Base-by-base conservation (phyloP, 768 basidiomycete species). In the Lentinus brumalis region DNA sequence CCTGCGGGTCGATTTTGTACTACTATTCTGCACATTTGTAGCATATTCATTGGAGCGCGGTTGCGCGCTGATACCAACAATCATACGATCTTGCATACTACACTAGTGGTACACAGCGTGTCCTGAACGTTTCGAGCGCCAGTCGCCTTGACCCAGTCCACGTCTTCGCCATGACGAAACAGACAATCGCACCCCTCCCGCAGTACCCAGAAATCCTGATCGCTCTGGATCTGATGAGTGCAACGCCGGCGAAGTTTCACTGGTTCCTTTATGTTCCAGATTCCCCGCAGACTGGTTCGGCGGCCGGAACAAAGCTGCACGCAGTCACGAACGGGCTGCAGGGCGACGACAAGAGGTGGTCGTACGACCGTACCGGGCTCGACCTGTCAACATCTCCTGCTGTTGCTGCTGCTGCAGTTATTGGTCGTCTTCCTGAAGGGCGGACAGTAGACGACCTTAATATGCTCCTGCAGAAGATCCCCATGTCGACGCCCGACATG, bases 261-360 rank as follows among this genome's bases (percentile, higher is more conserved):
- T 60, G 59, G 59, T 55, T 50, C 31, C 45, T 60, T 26, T 60
- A 47, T n/a, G 31, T 60, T 51, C 53, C 59, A 30, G 59, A 55
- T 31, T 5, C 9, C 7, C 5, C 50, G 6, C 12, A 49, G 4
- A 18, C 18, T 8, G 53, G 53, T 30, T 35, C 35, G 35, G 11
- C 35, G 35, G 11, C 11, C 7, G 26, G 42, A 44, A 44, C n/a
- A 5, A 59, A 59, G 32, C 32, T 59, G 18, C 57, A 59, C 16
- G 50, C 50, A 11, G 45, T 59, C 14, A 59, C 57, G n/a, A 59
- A 59, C 31, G 57, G 50, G n/a, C 29, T 26, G 44, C 50, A 59
- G 21, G 57, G 57, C 5, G 57, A 52, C 16, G 57, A 46, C 18
- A 59, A 46, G 41, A 50, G 42, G 26, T 59, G 57, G 57, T 52